Evolutionary conservation across 352 stramenopile species (phyloP), one percentile per base, ranked within the genome.

Genomic region (Pythium insidiosum): DNA sequence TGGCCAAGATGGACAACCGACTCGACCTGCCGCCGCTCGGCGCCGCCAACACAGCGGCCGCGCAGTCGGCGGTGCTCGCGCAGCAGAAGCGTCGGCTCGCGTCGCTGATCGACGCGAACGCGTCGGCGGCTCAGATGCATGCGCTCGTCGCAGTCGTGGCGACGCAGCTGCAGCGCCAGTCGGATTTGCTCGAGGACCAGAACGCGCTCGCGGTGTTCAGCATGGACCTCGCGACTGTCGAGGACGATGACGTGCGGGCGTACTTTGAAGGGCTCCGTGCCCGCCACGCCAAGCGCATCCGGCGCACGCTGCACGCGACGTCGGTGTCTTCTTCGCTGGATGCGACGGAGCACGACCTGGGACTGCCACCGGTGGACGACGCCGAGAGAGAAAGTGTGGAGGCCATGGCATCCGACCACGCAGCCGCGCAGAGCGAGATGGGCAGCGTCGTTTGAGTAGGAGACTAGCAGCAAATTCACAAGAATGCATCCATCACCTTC

Each of bases 111-210:
- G 67, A 74, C 5, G 36, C 47, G 2, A 38, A 55, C 28, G 28
- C 36, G 26, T 24, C 54, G 0, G 33, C 31, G 7, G 52, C 61
- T 9, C 58, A 73, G 28, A 33, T 69, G 4, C 55, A 54, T 11
- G 55, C 46, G 15, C 23, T 78, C 7, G 63, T 66, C 2, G 59
- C 40, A 15, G 43, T 53, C 11, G 58, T 84, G 36, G 54, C 73
- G 15, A 62, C 75, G 20, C 67, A 85, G 49, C 55, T 89, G 23
- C 55, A 62, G 36, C 67, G 69, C 16, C 67, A 76, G 15, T 87
- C 81, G 24, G 68, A 84, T 24, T 42, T 89, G 22, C 53, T 89
- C 20, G 76, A 87, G 43, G 76, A 89, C 22, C 71, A 82, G 51
- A 89, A 89, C 33, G 61, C 72, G 20, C 82, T 89, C 36, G 53